phyloP scores from a whole-genome alignment of 345 rosid species.

The Citrus cavaleriei region DNA sequence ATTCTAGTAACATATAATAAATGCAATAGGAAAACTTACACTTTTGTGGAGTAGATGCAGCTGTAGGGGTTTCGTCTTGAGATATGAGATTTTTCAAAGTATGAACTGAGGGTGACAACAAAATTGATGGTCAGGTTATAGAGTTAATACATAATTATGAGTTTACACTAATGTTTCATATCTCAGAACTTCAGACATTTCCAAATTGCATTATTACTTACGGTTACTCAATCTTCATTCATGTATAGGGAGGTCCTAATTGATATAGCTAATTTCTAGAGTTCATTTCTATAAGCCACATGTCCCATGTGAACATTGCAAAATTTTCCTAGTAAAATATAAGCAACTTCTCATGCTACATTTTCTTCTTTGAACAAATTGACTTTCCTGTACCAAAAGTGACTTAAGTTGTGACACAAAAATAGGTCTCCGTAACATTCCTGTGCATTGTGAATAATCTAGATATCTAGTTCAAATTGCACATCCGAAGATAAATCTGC shows the following conservation, averaged over 20 bases:
- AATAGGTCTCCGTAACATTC: not conserved
- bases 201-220: not conserved
- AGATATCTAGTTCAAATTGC: not conserved
- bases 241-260: not conserved
- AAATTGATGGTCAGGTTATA: conserved; percentile 12
- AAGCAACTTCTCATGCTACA: not conserved
- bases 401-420: not conserved
- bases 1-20: not conserved
- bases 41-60: conserved; percentile 53
- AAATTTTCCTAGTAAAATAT: not conserved
- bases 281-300: not conserved
- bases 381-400: not conserved
- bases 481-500: not conserved
- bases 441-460: not conserved
- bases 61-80: conserved; percentile 70
- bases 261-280: not conserved
- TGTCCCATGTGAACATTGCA: not conserved
- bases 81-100: conserved; percentile 88
- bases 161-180: not conserved
- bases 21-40: conserved; percentile 36
- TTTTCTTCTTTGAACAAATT: not conserved
- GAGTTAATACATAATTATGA: not conserved
- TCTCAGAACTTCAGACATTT: not conserved
- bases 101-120: conserved; percentile 44
- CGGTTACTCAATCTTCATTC: not conserved